Conservation (phyloP, 2,329 filamentous ascomycete genomes). For the Calonectria multiphialidica region DNA sequence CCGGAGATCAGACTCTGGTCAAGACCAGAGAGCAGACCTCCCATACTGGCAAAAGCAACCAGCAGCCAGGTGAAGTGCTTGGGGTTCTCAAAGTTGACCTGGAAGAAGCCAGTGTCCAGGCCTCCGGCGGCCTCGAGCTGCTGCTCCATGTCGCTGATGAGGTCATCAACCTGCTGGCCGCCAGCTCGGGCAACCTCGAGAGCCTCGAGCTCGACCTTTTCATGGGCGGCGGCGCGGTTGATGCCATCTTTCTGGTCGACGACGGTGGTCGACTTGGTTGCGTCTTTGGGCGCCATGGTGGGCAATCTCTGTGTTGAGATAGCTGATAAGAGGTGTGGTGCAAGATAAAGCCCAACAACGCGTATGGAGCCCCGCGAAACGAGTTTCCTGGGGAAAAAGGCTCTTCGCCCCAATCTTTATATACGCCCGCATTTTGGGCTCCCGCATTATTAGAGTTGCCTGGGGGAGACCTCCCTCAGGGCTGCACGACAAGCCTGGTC, state of each 20-base stretch:
- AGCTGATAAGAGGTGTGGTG: slow-evolving; percentile 8
- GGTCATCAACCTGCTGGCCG: slow-evolving; percentile 50
- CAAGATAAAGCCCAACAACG: background rate
- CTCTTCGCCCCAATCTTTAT: slow-evolving; percentile 17
- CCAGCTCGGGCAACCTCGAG: slow-evolving; percentile 51
- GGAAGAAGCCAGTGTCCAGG: slow-evolving; percentile 57
- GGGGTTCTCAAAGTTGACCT: slow-evolving; percentile 69
- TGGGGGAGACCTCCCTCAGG: slow-evolving; percentile 11
- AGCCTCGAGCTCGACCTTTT: slow-evolving; percentile 49
- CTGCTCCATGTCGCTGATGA: slow-evolving; percentile 57
- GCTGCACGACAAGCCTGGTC: background rate
- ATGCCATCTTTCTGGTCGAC: slow-evolving; percentile 40
- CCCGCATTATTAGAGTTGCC: slow-evolving; percentile 14
- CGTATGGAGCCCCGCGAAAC: slow-evolving; percentile 21
- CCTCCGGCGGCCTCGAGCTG: slow-evolving; percentile 51
- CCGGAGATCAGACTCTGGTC: slow-evolving; percentile 81
- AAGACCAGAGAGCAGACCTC: slow-evolving; percentile 77
- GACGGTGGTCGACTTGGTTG: slow-evolving; percentile 37
- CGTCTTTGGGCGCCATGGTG: slow-evolving; percentile 30
- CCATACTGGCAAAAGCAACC: slow-evolving; percentile 80
- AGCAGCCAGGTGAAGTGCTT: slow-evolving; percentile 76
- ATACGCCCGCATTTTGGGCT: slow-evolving; percentile 19
- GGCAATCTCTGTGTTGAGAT: background rate
- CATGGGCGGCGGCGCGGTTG: slow-evolving; percentile 31
- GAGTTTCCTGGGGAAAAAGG: slow-evolving; percentile 20